A percentile compares a stretch with the other conserved stretches of the same genome.
phyloP scores from a whole-genome alignment of 441 rosid species.

The Gossypium davidsonii region DNA sequence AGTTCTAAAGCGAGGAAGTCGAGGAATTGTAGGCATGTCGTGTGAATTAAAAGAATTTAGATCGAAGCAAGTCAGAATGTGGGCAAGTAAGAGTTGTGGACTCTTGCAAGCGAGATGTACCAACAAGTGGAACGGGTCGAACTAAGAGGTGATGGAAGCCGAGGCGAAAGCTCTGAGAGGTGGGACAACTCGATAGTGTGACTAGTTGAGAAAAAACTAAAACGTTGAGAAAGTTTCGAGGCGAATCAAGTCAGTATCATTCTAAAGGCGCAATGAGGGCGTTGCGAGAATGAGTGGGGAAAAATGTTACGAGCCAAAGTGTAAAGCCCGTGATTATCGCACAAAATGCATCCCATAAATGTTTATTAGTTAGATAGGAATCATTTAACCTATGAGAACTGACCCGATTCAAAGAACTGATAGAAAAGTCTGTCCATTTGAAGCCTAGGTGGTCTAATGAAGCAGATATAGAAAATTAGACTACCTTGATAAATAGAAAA shows the following conservation, averaged over 20 bases:
- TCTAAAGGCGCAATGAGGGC: neutral
- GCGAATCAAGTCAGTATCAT: neutral
- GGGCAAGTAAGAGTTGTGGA: neutral
- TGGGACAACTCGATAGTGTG: neutral
- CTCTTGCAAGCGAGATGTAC: neutral
- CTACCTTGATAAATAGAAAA: neutral
- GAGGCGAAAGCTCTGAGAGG: neutral
- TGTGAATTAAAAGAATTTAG: too few species aligned
- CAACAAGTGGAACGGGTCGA: neutral
- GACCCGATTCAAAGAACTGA: neutral
- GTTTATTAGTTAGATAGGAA: too few species aligned
- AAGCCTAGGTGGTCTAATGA: neutral
- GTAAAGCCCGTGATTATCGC: neutral
- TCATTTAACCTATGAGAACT: neutral
- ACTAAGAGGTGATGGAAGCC: neutral
- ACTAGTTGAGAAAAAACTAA: neutral
- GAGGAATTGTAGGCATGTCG: neutral
- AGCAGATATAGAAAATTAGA: too few species aligned
- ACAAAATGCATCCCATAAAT: neutral
- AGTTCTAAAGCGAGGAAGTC: neutral
- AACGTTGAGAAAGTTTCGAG: neutral
- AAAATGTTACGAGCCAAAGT: neutral
- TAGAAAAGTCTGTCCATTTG: neutral
- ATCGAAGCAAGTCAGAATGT: neutral
- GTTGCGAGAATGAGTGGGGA: neutral